Base-by-base conservation (phyloP, 2,329 filamentous ascomycete genomes). In the Neofusicoccum umdonicola region DNA sequence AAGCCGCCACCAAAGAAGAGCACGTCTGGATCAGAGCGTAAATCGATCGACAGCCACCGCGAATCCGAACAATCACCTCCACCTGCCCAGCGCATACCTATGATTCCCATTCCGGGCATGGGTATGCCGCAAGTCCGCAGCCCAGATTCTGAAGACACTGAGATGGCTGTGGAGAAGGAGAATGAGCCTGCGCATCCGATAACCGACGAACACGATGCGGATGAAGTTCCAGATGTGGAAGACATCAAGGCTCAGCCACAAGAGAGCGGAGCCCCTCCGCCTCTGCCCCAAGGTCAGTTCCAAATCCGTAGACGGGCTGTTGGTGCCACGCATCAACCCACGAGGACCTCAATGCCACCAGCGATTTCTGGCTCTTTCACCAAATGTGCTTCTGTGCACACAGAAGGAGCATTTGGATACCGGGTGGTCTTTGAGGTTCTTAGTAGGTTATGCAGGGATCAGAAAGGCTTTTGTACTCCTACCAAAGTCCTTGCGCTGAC, bases 101-200 rank as follows among this genome's bases (percentile, higher is more conserved):
- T 87, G 74, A 83, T 87, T 73, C 82, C 83, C 4, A 78, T 96
- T 66, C 91, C 91, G 13, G 91, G 91, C 9, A 87, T 96, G 85
- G 84, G 86, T 67, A 84, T 75, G 65, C 77, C 74, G 66, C 74
- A 47, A 44, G 77, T 78, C 22, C 72, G 65, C 66, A 86, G 83
- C 65, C 83, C 83, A 8, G 82, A 81, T 66, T 67, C 78, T 64
- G 79, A 81, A 61, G 71, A 78, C 15, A 74, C 72, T 54, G 68
- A 83, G 74, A 68, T 79, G 31, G 69, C 72, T 63, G 69, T 85
- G 66, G 82, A 82, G 64, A 85, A 86, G 65, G 83, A 84, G 63
- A 79, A 84, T 47, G 79, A 80, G 57, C 72, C 78, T 27, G 69
- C 76, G 19, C 73, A 78, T 39, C 74, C 80, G 8, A 70, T 83